phyloP scores from a whole-genome alignment of 805 yeast genomes.

The Ogataea angusta region DNA sequence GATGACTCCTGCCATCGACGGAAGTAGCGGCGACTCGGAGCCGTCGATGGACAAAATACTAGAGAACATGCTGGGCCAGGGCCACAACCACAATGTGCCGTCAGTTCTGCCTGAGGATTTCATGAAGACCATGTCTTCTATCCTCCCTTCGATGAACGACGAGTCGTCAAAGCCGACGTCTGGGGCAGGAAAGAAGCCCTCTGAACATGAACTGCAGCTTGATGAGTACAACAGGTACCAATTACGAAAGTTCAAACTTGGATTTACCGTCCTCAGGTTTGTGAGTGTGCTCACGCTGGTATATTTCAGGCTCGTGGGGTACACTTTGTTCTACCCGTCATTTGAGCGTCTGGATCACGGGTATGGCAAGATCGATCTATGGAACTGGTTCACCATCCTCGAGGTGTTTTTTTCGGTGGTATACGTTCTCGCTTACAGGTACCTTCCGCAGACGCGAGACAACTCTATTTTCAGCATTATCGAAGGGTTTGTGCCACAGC shows the following conservation, averaged over 20 bases:
- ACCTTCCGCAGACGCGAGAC: constrained; percentile 14
- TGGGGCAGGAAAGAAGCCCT: background rate
- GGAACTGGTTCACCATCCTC: constrained; percentile 22
- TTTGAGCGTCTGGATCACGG: constrained; percentile 13
- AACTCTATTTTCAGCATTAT: constrained; percentile 20
- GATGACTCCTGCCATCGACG: constrained; percentile 1
- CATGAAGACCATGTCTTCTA: constrained; percentile 29
- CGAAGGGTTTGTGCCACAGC: constrained; percentile 24
- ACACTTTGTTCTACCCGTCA: constrained; percentile 9
- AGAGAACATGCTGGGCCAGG: constrained; percentile 18
- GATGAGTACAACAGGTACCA: constrained; percentile 14
- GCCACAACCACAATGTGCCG: constrained; percentile 10
- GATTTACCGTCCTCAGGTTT: constrained; percentile 20
- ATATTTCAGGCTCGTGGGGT: constrained; percentile 9
- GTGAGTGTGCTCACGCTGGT: constrained; percentile 12
- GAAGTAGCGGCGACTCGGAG: constrained; percentile 1
- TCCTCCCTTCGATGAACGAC: constrained; percentile 13
- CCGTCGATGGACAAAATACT: constrained; percentile 18
- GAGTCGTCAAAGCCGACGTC: constrained; percentile 1
- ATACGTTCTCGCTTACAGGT: constrained; percentile 15
- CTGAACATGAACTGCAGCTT: constrained; percentile 12
- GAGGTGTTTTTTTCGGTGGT: constrained; percentile 22
- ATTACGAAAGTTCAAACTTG: constrained; percentile 11
- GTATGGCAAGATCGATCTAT: constrained; percentile 17
- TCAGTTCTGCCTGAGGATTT: constrained; percentile 27